Base-by-base conservation (phyloP, 225 moss, liverwort and hornwort genomes). In the Marchantia polymorpha region DNA sequence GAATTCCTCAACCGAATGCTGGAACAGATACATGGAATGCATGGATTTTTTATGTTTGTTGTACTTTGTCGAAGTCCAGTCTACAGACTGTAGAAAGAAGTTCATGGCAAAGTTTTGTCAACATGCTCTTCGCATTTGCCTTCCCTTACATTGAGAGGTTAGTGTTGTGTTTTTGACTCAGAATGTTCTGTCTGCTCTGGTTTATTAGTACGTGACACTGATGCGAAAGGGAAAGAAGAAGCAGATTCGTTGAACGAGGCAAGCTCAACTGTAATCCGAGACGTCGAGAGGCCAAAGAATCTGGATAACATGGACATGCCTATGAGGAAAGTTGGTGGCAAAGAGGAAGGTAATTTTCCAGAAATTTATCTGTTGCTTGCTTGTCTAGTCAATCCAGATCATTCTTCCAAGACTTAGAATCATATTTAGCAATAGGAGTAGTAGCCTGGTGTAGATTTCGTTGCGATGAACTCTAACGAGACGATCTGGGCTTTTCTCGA, bases 291-390 rank as follows among this genome's bases (percentile, higher is more conserved):
- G 78, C 56, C 10, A 27, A 92, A 89, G 77, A 94, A 90, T 61
- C 84, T 95, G 63, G 87, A 95, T 56, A 92, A 77, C 19, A 31
- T 94, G 86, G 91, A 91, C 27, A 99, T 94, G 94, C 92, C 93
- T 0, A 89, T 66, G 81, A 79, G 86, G 47, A 87, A 82, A 39
- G 67, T 83, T 16, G 73, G 50, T 22, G 93, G 91, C 48, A 92
- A 85, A 72, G 89, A 88, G 65, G 83, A 88, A 81, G 86, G 94
- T 92, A 81, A 48, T 67, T 79, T n/a, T 8, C 16, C 25, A 58
- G 14, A 2, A 1, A 25, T 72, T 31, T 70, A 22, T 22, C 71
- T n/a, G 71, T 23, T 71, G 50, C 11, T 15, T 53, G 11, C 26
- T 50, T 67, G 23, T 12, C 64, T 31, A 49, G 22, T 74, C 30